These are phyloP conservation scores for Trametes elegans DNA, from an alignment of 768 basidiomycete species.

Conservation along the genomic window DNA sequence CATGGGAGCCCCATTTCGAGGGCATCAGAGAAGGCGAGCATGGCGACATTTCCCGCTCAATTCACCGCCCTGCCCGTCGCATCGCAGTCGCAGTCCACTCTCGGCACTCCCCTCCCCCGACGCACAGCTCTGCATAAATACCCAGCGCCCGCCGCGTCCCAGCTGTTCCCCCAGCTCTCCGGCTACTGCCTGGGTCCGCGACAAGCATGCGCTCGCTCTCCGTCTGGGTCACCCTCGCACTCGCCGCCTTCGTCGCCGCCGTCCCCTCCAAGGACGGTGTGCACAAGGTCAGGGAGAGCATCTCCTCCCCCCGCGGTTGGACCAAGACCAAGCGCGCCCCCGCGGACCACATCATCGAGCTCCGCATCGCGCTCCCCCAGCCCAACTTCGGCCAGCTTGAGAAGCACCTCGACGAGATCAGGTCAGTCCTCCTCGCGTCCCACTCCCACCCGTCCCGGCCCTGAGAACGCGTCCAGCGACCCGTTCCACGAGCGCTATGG, in stretches of 20 bases:
- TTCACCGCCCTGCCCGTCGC: conserved; percentile 6
- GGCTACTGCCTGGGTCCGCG: conserved; percentile 5
- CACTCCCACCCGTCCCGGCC: neutral
- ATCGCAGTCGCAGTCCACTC: too few relatives aligned
- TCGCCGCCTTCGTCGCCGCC: conserved; percentile 11
- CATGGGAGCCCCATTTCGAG: neutral
- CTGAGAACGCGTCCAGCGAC: conserved; percentile 20
- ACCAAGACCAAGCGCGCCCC: conserved; percentile 42
- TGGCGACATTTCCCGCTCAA: conserved; percentile 5
- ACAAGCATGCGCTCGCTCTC: conserved; percentile 19
- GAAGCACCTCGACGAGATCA: conserved; percentile 50
- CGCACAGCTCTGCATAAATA: conserved; percentile 3
- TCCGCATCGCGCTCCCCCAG: conserved; percentile 59
- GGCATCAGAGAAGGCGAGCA: conserved; percentile 5
- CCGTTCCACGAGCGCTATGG: conserved; percentile 34
- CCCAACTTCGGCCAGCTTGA: conserved; percentile 50
- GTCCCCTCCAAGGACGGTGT: conserved; percentile 16
- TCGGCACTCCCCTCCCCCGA: too few relatives aligned
- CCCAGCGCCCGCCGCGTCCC: neutral
- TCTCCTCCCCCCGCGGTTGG: conserved; percentile 50
- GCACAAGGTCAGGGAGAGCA: conserved; percentile 48
- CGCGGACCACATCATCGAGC: conserved; percentile 44
- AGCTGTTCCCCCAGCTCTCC: conserved; percentile 8
- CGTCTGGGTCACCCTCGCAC: conserved; percentile 9
- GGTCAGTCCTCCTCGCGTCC: conserved; percentile 22